Base-by-base conservation (phyloP, 768 basidiomycete species). In the Rhodotorula paludigena region DNA sequence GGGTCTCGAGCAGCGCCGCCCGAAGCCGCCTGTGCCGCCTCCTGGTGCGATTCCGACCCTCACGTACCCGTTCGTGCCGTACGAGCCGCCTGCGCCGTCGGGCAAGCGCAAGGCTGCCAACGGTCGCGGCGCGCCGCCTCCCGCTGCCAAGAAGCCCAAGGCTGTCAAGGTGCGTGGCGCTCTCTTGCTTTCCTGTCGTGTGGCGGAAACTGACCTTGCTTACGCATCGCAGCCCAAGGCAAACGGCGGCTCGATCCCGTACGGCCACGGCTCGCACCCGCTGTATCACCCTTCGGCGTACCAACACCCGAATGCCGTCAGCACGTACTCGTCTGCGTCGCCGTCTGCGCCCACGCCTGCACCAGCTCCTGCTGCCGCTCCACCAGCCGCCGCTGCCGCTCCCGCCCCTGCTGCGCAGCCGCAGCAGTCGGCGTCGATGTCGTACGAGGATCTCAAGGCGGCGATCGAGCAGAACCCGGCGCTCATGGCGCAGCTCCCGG, bases 201-300 rank as follows among this genome's bases (percentile, higher is more conserved):
- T 28, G 6, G 20, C 41, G 9, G 30, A 32, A 10, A 30, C 49
- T 35, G 8, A 1, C n/a, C 20, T 8, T 35, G 12, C 25, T 11
- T 38, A 11, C 28, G 15, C 47, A 14, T 41, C 45, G 36, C 44
- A 32, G n/a, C 44, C 58, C 18, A 41, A 55, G 9, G 18, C 48
- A 23, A 52, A 62, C 44, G 66, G 52, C 38, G 47, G 25, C 1
- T 18, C 28, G 30, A 44, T 53, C 41, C 49, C 57, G 28, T 68
- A 68, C 61, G 66, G 66, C 4, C 60, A 63, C 28, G 23, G 41
- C 35, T 56, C 33, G n/a, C 66, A 68, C 51, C 66, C 66, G 15
- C 49, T 68, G 20, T 68, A 68, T 57, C 66, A 68, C 44, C 66
- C 66, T 3, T 68, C 66, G 30, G 66, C 66, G 21, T 68, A 68